Conservation (phyloP, 2,329 filamentous ascomycete species). For the Verticillium nubilum region DNA sequence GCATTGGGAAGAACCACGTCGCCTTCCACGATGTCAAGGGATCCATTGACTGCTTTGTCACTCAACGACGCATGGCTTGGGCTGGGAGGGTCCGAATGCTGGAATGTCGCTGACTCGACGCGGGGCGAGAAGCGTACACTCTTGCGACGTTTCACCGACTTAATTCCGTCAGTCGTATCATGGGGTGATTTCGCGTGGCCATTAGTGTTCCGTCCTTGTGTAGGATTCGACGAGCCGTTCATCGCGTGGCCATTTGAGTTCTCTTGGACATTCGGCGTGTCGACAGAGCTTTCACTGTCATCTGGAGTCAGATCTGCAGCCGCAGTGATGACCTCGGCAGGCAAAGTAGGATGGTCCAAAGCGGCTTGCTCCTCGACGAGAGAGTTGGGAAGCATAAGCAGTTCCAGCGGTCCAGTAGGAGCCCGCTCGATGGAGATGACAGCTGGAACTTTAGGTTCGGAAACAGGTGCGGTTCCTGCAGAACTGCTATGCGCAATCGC, state of each 20-base stretch:
- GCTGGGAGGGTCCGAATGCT: conserved; percentile 45
- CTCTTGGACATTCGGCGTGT: background rate
- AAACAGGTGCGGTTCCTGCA: background rate
- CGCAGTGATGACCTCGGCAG: background rate
- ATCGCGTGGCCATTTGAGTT: background rate
- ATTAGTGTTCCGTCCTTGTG: background rate
- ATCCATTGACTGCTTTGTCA: conserved; percentile 4
- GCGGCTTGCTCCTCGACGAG: background rate
- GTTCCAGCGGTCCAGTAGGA: conserved; percentile 34
- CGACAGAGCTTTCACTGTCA: background rate
- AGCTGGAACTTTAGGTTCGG: background rate
- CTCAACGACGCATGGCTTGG: conserved; percentile 26
- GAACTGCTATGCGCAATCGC: background rate
- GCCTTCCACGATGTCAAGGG: background rate
- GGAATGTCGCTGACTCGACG: conserved; percentile 59
- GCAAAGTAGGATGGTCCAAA: background rate
- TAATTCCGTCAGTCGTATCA: conserved; percentile 8
- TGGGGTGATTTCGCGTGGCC: background rate
- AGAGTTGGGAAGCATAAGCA: conserved; percentile 54
- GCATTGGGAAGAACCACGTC: background rate
- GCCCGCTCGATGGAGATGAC: background rate
- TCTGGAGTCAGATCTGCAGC: background rate
- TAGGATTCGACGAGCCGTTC: background rate
- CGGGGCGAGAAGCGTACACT: conserved; percentile 66
- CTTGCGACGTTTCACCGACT: conserved; percentile 43